Base-by-base conservation (phyloP, 2,329 filamentous ascomycete species). In the Trichoderma afroharzianum region DNA sequence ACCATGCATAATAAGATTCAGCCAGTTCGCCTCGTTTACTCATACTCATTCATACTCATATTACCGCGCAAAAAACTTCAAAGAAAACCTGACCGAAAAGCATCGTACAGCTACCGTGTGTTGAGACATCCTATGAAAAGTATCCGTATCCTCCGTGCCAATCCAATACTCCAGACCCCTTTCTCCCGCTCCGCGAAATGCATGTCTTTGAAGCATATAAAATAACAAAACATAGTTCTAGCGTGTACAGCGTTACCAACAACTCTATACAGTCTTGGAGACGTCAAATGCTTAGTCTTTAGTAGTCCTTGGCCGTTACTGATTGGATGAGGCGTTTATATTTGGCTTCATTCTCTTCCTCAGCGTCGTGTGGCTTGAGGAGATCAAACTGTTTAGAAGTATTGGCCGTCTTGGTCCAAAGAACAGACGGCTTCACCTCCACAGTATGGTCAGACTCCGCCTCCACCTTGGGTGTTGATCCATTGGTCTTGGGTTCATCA, bases 261-360 rank as follows among this genome's bases (percentile, higher is more conserved):
- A 32, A 58, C 26, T 71, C 57, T 70, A 72, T 63, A 36, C 58
- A 47, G 21, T 33, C 36, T 50, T 24, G 26, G 26, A 47, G 36
- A 33, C 43, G 47, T 62, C 63, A 59, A 53, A 68, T 18, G 47
- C 39, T 71, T n/a, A 43, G 53, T 59, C 43, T 70, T 57, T 77
- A 78, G 14, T 74, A 72, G 26, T 82, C 78, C 71, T 80, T 82
- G 14, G 79, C 79, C 4, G 79, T 77, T 18, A 81, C 79, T 1
- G 81, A 80, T 63, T 77, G 78, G 61, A 83, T 81, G 58, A 83
- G 76, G 50, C 81, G 80, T 70, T 79, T 78, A 39, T 83, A 83
- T 57, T 76, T 79, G 24, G 77, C 73, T 72, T 82, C 79, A 24
- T 75, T 76, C 71, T 81, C 79, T 33, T 81, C 77, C 72, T 83